Percentiles rank a stretch among this genome's conserved stretches.
Conservation (phyloP, 805 yeast genomes). For the Candida michaelii region DNA sequence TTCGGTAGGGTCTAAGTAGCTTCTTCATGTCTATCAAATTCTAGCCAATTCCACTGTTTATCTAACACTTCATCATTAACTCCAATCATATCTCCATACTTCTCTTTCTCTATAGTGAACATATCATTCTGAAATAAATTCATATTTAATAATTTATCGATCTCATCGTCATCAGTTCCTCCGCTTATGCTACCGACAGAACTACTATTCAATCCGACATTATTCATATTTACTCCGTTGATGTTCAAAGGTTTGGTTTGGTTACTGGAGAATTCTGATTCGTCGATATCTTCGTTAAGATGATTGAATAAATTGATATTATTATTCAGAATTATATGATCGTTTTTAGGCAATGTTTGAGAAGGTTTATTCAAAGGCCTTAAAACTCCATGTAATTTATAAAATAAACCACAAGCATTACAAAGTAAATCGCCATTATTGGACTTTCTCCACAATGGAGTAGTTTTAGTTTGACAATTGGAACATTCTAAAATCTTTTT, state of each 20-base stretch:
- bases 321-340: constrained; percentile 23
- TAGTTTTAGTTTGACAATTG: constrained; percentile 44
- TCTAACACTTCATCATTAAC: constrained; percentile 35
- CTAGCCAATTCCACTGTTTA: constrained; percentile 42
- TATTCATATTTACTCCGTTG: neutral
- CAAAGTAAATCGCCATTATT: constrained; percentile 43
- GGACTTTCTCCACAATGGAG: constrained; percentile 46
- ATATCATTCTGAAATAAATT: constrained; percentile 38
- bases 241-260: neutral
- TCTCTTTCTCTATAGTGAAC: constrained; percentile 24
- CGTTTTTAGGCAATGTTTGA: constrained; percentile 12
- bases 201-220: constrained; percentile 1
- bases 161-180: constrained; percentile 30
- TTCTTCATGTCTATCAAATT: constrained; percentile 14
- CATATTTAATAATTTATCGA: constrained; percentile 40
- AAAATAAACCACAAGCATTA: constrained; percentile 47
- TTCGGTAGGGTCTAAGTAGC: neutral
- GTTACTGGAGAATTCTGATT: neutral
- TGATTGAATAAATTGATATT: constrained; percentile 26
- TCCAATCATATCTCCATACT: constrained; percentile 17
- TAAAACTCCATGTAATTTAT: constrained; percentile 45
- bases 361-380: constrained; percentile 33
- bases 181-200: constrained; percentile 2
- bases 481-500: constrained; percentile 34
- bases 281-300: constrained; percentile 9